These are phyloP conservation scores for Westerdykella ornata DNA, from an alignment of 2,329 filamentous ascomycete species.

Conservation along the genomic window DNA sequence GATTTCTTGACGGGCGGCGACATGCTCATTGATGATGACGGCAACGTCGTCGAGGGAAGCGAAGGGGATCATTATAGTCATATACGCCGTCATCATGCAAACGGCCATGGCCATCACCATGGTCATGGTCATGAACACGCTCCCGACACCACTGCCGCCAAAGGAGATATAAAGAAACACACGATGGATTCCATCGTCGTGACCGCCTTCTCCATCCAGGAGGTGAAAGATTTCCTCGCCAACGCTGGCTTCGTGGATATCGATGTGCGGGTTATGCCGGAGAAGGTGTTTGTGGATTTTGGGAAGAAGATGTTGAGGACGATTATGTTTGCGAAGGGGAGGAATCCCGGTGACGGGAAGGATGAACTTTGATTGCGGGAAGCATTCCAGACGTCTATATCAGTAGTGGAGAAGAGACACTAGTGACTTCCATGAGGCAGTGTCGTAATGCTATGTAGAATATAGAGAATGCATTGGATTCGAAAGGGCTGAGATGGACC, in stretches of 20 bases:
- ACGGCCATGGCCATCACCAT: conserved; percentile 5
- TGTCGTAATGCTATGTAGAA: too few species aligned
- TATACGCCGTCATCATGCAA: conserved; percentile 7
- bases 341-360: conserved; percentile 32
- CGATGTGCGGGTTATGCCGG: conserved; percentile 49
- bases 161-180: conserved; percentile 19
- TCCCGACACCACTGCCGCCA: conserved; percentile 1
- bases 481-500: too few species aligned
- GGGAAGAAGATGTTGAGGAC: conserved; percentile 39
- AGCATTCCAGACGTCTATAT: too few species aligned
- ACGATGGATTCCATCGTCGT: conserved; percentile 54
- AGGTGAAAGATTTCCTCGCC: conserved; percentile 56
- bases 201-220: conserved; percentile 57
- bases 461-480: too few species aligned
- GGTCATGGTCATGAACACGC: conserved; percentile 10
- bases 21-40: conserved; percentile 22
- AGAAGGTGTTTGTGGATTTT: conserved; percentile 44
- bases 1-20: conserved; percentile 57
- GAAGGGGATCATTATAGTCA: conserved; percentile 22
- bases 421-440: too few species aligned
- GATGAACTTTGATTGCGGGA: conserved; percentile 1
- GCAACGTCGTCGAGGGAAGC: conserved; percentile 16
- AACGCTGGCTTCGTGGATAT: conserved; percentile 56
- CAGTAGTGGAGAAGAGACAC: too few species aligned
- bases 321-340: conserved; percentile 49